These are phyloP conservation scores for Termitomyces sp. DNA, from an alignment of 768 basidiomycete genomes.

Conservation along the genomic window DNA sequence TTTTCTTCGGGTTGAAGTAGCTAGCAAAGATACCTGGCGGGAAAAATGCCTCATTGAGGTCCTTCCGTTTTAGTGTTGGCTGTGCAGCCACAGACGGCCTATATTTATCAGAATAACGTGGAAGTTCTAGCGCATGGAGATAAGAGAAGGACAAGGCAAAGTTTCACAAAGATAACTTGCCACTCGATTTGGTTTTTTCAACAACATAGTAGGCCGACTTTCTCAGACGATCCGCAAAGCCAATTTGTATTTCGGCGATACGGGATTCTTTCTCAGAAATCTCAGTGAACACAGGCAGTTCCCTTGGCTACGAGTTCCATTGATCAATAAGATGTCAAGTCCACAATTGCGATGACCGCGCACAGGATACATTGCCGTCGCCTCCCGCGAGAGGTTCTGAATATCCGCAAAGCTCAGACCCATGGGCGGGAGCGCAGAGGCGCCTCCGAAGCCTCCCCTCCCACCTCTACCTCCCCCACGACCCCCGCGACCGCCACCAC, in stretches of 20 bases:
- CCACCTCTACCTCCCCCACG: slow-evolving; percentile 42
- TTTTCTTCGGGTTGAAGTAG: slow-evolving; percentile 75
- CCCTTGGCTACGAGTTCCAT: slow-evolving; percentile 45
- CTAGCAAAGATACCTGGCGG: slow-evolving; percentile 70
- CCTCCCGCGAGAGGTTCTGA: slow-evolving; percentile 71
- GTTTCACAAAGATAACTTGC: slow-evolving; percentile 15
- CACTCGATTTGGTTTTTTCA: slow-evolving; percentile 63
- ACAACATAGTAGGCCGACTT: slow-evolving; percentile 72
- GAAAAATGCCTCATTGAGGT: slow-evolving; percentile 74
- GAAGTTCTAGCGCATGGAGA: slow-evolving; percentile 44
- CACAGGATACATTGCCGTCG: slow-evolving; percentile 78
- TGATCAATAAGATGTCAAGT: slow-evolving; percentile 16
- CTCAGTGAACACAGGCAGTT: slow-evolving; percentile 66
- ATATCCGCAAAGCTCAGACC: slow-evolving; percentile 79
- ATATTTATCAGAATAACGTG: slow-evolving; percentile 84
- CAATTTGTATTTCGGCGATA: slow-evolving; percentile 62
- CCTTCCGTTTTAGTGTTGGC: slow-evolving; percentile 63
- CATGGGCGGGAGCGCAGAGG: slow-evolving; percentile 57
- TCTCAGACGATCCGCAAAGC: slow-evolving; percentile 58
- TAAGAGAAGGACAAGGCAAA: slow-evolving; percentile 13
- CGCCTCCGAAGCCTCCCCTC: slow-evolving; percentile 55
- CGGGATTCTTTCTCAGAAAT: slow-evolving; percentile 59
- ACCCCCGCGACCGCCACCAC: slow-evolving; percentile 34
- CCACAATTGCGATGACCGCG: slow-evolving; percentile 26
- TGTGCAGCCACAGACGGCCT: slow-evolving; percentile 53